These are phyloP conservation scores for Tetrahymena elliotti DNA, from an alignment of 73 alveolate genomes.

Conservation along the genomic window DNA sequence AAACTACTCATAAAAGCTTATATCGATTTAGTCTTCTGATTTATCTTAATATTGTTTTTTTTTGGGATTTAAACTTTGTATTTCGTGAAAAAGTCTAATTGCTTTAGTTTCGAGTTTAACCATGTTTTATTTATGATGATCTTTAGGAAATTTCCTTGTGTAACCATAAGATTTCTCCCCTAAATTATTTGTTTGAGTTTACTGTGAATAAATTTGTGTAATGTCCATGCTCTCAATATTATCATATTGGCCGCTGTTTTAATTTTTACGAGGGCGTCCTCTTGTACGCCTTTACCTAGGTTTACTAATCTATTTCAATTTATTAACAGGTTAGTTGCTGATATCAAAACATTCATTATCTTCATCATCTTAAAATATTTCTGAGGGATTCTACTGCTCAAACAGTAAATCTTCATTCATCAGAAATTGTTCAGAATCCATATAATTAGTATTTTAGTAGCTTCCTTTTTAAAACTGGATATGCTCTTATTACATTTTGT, in stretches of 20 bases:
- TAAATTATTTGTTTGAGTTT: neutral
- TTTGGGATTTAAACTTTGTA: neutral
- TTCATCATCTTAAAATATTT: neutral
- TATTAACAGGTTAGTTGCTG: neutral
- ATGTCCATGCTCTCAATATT: neutral
- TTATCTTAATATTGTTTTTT: neutral
- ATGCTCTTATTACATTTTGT: neutral
- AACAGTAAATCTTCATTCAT: neutral
- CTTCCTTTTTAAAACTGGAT: neutral
- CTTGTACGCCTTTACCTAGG: neutral
- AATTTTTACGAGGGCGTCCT: neutral
- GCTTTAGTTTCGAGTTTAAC: neutral
- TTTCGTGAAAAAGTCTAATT: neutral
- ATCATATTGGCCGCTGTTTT: neutral
- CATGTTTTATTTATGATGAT: neutral
- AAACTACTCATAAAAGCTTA: neutral
- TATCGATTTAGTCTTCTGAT: neutral
- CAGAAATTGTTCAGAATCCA: neutral
- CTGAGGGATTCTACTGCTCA: neutral
- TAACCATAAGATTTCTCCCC: neutral
- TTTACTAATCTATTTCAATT: neutral
- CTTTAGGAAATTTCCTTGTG: neutral
- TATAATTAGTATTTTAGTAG: neutral
- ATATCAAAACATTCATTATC: neutral
- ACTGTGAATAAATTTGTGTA: neutral